Evolutionary conservation across 192 early-diverging fungal species (phyloP), one percentile per base, ranked within the genome.

Genomic region (Spizellomyces punctatus): DNA sequence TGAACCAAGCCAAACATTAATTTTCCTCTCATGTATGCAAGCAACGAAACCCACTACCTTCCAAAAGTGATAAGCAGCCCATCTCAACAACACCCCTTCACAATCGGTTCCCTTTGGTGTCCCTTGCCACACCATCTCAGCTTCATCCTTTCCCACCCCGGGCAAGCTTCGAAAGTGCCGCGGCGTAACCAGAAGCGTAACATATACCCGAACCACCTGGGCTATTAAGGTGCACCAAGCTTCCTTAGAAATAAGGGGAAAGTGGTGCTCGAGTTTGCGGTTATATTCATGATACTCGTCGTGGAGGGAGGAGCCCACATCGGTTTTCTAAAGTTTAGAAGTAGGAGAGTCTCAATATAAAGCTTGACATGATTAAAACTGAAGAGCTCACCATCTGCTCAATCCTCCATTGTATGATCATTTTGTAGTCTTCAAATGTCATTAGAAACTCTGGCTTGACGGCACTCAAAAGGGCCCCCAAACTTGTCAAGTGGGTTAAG

Each of bases 371-470:
- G 12, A n/a, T 2, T 19, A 0, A 54, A 12, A 54, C 17, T 54
- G 2, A 19, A 54, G 14, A 4, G 50, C 27, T 36, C 17, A 54
- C 50, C 50, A 54, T 54, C 17, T 54, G 50, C 12, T 54, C 50
- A 12, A 54, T 19, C 17, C 17, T 54, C 2, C 12, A 0, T 0
- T 54, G 50, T 12, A 54, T 4, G 12, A 54, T n/a, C 10, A 49
- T 42, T 19, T 66, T 36, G 55, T 61, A 86, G 43, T 86, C 85
- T 42, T 82, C 80, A 6, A 64, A n/a, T 27, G 70, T 67, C 19
- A 86, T 46, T 14, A 86, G 52, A 52, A 77, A 82, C 67, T 86
- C 82, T 5, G 85, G 74, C 59, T 82, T 82, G 5, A 86, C 73
- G 9, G 70, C 52, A 49, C 80, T 77, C 4, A 84, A 62, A 3